Evolutionary conservation across 805 yeast genomes (phyloP).

Genomic region (Ogataea henricii): DNA sequence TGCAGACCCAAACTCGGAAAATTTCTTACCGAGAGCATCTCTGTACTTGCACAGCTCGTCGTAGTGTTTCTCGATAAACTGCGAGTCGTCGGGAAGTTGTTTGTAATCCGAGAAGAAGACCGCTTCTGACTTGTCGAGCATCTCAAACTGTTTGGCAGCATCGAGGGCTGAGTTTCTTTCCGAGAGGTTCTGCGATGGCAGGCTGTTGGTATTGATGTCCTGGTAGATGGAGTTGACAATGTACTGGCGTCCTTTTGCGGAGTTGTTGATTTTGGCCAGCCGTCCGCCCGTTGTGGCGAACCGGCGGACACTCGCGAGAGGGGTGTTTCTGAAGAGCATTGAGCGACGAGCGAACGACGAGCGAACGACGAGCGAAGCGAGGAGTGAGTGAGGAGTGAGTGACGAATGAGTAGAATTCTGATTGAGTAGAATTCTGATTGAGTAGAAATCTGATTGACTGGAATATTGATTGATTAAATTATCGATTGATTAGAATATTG

Average conservation of each 20-base stretch:
- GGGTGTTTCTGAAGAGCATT: too few species aligned
- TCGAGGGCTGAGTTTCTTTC: conserved; percentile 29
- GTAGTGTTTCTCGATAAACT: conserved; percentile 52
- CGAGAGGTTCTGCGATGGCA: conserved; percentile 15
- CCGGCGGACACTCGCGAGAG: neutral
- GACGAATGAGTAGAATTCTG: too few species aligned
- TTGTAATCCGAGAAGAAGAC: conserved; percentile 36
- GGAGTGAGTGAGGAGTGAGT: too few species aligned
- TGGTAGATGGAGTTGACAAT: conserved; percentile 25
- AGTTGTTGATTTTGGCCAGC: conserved; percentile 24
- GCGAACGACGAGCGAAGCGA: neutral
- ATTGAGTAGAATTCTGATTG: too few species aligned
- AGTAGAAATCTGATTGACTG: too few species aligned
- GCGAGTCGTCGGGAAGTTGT: conserved; percentile 56
- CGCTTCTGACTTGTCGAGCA: conserved; percentile 15
- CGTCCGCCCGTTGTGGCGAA: neutral
- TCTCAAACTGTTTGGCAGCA: conserved; percentile 29
- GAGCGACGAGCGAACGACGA: too few species aligned
- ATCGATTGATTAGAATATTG: too few species aligned
- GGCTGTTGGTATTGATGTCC: conserved; percentile 20
- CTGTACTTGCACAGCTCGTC: conserved; percentile 41
- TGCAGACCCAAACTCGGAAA: conserved; percentile 41
- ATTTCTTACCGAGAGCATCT: conserved; percentile 34
- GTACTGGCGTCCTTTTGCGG: conserved; percentile 17
- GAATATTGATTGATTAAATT: too few species aligned